A percentile compares a stretch with the other conserved stretches of the same genome.
phyloP scores from a whole-genome alignment of 805 yeast genomes.

The Wickerhamiella domercqiae region DNA sequence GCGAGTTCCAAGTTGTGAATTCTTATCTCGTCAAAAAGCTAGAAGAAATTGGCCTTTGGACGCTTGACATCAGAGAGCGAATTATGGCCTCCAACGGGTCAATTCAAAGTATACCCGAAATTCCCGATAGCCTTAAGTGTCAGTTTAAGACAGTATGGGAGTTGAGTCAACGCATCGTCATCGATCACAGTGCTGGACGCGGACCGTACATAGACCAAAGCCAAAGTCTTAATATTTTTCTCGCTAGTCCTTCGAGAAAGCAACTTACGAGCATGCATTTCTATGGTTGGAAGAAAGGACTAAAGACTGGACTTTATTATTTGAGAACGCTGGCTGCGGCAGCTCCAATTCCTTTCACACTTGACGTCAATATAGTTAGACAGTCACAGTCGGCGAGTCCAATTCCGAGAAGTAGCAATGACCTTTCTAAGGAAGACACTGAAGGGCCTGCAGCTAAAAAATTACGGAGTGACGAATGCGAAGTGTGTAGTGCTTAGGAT shows the following conservation, averaged over 20 bases:
- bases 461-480: constrained; percentile 5
- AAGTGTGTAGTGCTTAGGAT: constrained; percentile 6
- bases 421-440: constrained; percentile 1
- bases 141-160: constrained; percentile 91
- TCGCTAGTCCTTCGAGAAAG: constrained; percentile 79
- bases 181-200: constrained; percentile 70
- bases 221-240: constrained; percentile 80
- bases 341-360: constrained; percentile 80
- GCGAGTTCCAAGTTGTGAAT: constrained; percentile 84
- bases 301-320: constrained; percentile 95
- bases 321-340: constrained; percentile 91
- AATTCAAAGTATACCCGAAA: constrained; percentile 49
- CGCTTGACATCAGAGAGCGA: constrained; percentile 50
- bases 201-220: constrained; percentile 67
- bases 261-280: constrained; percentile 94
- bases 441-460: constrained; percentile 2
- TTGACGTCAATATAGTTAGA: constrained; percentile 32
- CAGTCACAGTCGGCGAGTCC: too few relatives aligned
- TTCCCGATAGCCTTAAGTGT: constrained; percentile 55
- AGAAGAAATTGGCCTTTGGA: constrained; percentile 67
- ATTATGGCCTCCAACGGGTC: constrained; percentile 72
- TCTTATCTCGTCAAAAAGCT: constrained; percentile 66
- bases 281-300: constrained; percentile 93
- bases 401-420: too few relatives aligned
- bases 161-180: constrained; percentile 59